Evolutionary conservation across 192 early-diverging fungal genomes (phyloP), one percentile per base, ranked within the genome.

Genomic region (Coemansia sp.): DNA sequence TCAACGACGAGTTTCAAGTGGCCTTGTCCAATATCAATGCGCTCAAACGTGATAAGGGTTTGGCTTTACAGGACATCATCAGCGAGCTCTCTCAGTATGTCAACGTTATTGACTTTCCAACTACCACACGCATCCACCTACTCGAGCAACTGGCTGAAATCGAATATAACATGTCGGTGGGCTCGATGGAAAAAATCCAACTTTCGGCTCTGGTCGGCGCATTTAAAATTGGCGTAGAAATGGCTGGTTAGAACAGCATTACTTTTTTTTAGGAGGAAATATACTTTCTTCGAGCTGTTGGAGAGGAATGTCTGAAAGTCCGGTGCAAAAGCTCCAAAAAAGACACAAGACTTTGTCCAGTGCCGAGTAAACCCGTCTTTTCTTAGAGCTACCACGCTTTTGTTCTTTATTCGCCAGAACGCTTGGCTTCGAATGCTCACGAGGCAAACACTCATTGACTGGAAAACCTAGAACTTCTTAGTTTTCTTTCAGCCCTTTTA

Each of bases 1-100:
- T 97, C 3, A 86, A 82, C 14, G 88, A 90, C 39, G 94, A 97
- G 30, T 96, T 93, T 71, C 83, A 88, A 1, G 79, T 82, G 28
- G 88, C 90, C 1, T 79, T 87, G 59, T 74, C 75, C 15, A 85
- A 85, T 34, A 91, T 95, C 43, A 71, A 79, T 7, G 64, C 69
- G 15, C 64, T 99, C 32, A 91, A 90, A 60, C 80, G 67, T 21
- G 88, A 93, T 41, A 88, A 90, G 59, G 95, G 97, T 0, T 72
- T 93, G 39, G 94, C 95, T 5, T 66, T 99, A 21, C 81, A 89
- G 50, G 97, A 98, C 63, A 93, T 99, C 43, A 72, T 98, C 31
- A 85, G 85, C 1, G 89, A 92, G 49, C 60, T 99, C 2, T 81
- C 85, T 42, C 79, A 79, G 11, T 84, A 79, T 23, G 55, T 94